phyloP scores from a whole-genome alignment of 148 eudicot genomes.

The Talinum fruticosum region DNA sequence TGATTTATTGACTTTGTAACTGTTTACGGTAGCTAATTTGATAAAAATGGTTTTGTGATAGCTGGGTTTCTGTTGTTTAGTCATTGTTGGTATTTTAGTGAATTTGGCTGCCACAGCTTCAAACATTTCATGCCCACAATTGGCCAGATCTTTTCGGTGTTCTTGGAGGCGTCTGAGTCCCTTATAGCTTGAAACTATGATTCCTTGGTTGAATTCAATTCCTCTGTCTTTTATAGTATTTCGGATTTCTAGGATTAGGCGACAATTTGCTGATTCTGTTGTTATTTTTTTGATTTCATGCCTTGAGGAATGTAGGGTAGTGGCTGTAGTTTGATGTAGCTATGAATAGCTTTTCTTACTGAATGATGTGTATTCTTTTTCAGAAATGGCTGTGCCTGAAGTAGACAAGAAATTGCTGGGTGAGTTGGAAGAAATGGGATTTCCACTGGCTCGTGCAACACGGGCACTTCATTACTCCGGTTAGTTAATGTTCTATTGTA shows the following conservation, averaged over 20 bases:
- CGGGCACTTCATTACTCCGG: slow-evolving; percentile 72
- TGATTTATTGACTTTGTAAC: background rate
- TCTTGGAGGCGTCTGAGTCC: background rate
- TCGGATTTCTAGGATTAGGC: background rate
- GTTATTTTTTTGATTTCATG: background rate
- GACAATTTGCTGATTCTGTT: background rate
- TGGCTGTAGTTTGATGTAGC: background rate
- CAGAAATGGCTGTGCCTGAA: slow-evolving; percentile 66
- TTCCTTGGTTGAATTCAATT: background rate
- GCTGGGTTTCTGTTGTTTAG: background rate
- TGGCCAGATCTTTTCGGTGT: background rate
- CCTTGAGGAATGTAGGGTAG: background rate
- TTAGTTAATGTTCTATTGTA: slow-evolving; percentile 27
- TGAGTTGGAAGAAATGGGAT: slow-evolving; percentile 76
- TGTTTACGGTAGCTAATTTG: background rate
- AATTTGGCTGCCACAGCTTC: slow-evolving; percentile 1
- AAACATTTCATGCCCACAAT: background rate
- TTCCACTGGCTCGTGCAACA: slow-evolving; percentile 53
- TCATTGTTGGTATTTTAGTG: background rate
- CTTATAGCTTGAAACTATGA: background rate
- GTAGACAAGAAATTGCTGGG: slow-evolving; percentile 52
- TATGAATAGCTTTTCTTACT: background rate
- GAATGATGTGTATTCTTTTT: slow-evolving; percentile 8
- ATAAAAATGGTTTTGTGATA: background rate
- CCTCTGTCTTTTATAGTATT: background rate